phyloP scores from a whole-genome alignment of 129 eudicot species.

The Cynara cardunculus region DNA sequence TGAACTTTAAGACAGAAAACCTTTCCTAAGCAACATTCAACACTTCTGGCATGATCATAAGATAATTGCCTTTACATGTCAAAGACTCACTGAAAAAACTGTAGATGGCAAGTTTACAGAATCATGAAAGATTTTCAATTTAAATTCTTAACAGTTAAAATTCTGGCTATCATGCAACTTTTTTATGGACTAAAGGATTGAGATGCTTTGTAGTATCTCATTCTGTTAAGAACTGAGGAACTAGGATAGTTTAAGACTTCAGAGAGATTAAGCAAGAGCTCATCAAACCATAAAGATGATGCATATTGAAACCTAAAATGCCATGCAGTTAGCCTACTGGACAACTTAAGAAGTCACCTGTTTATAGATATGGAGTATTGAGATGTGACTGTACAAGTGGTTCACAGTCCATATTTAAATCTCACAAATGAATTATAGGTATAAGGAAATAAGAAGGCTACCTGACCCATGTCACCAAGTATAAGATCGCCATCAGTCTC shows the following conservation, averaged over 20 bases:
- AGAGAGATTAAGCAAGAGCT: not conserved
- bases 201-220: not conserved
- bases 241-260: not conserved
- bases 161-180: not conserved
- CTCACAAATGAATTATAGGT: not conserved
- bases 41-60: not conserved
- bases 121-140: not conserved
- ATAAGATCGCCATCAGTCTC: constrained; percentile 90
- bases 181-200: not conserved
- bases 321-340: not conserved
- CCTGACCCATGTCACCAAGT: constrained; percentile 98
- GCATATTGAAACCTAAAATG: not conserved
- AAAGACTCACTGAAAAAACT: not conserved
- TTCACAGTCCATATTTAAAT: not conserved
- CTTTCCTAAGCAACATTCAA: not conserved
- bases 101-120: not conserved
- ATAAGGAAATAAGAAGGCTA: constrained; percentile 18
- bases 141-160: not conserved
- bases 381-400: not conserved
- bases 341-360: not conserved
- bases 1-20: not conserved
- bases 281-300: not conserved
- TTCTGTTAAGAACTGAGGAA: not conserved
- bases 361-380: not conserved
- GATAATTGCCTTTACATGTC: not conserved